Base-by-base conservation (phyloP, 805 yeast species). In the Ascoidea asiatica region DNA sequence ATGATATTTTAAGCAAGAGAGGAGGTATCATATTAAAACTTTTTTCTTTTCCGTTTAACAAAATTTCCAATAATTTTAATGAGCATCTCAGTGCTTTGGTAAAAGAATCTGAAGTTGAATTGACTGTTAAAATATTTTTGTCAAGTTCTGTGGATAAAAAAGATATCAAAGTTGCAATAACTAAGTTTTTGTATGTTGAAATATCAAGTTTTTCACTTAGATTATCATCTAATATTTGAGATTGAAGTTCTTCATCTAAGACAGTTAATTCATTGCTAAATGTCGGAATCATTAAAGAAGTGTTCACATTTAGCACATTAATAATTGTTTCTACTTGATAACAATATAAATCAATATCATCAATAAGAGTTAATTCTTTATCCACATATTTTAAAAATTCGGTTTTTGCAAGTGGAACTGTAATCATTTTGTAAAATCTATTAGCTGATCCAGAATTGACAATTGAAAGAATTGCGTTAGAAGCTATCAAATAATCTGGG, bases 331-430 rank as follows among this genome's bases (percentile, higher is more conserved):
- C 66, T 40, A 83, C 53, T 46, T 80, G 72, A 56, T 88, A 89
- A 2, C 77, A 64, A 51, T 83, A 79, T 19, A 72, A 63, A 2
- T 69, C 76, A 43, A 75, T 64, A 56, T 88, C 95, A 52, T 81
- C 83, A 20, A 70, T 62, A 1, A 60, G 57, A 2, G 57, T 56
- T 18, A 45, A 15, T 19, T 41, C 29, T 4, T 39, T 21, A 11
- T 17, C 15, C 8, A 75, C 43, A 3, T 6, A 43, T 37, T 44
- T 56, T 45, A 53, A 53, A 49, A 65, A 73, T 21, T 52, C 64
- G 53, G 56, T 64, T 47, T 64, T 57, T 39, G 77, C 54, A 11
- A 85, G 55, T 5, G 81, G 75, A n/a, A 70, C 67, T 1, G 81
- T 62, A 39, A 86, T 59, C 13, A 77, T 56, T 47, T 77, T 76